Evolutionary conservation across 306 rosid species (phyloP).

Genomic region (Vicia villosa): DNA sequence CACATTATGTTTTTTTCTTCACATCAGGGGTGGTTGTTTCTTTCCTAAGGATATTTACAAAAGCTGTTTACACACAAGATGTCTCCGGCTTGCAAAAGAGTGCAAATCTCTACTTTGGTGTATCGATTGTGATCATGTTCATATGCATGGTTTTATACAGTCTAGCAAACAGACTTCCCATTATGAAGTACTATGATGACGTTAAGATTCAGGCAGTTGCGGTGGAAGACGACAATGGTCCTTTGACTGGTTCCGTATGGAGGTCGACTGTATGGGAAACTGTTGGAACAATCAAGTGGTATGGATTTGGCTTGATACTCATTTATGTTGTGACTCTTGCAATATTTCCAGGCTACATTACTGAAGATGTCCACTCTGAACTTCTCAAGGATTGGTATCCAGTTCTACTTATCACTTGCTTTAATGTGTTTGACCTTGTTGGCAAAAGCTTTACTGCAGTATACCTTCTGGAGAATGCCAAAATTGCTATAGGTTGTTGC

Average conservation of each 20-base stretch:
- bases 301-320: constrained; percentile 67
- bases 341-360: constrained; percentile 89
- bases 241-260: constrained; percentile 54
- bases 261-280: constrained; percentile 36
- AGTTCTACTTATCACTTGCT: constrained; percentile 64
- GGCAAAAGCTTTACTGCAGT: constrained; percentile 76
- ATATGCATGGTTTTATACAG: constrained; percentile 70
- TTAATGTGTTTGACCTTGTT: constrained; percentile 83
- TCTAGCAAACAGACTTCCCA: constrained; percentile 68
- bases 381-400: constrained; percentile 86
- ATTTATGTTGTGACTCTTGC: constrained; percentile 78
- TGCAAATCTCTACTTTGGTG: constrained; percentile 80
- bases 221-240: constrained; percentile 60
- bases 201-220: constrained; percentile 60
- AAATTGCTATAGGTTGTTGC: constrained; percentile 66
- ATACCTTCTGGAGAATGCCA: constrained; percentile 61
- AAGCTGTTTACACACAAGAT: constrained; percentile 79
- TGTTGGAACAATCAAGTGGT: constrained; percentile 57
- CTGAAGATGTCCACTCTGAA: constrained; percentile 88
- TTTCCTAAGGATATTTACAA: constrained; percentile 69
- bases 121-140: constrained; percentile 64
- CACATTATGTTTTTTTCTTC: constrained; percentile 5
- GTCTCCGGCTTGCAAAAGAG: constrained; percentile 69
- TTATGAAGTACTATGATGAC: constrained; percentile 72
- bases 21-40: constrained; percentile 80